Base-by-base conservation (phyloP, 163 green algal species). In the Volvox carteri region DNA sequence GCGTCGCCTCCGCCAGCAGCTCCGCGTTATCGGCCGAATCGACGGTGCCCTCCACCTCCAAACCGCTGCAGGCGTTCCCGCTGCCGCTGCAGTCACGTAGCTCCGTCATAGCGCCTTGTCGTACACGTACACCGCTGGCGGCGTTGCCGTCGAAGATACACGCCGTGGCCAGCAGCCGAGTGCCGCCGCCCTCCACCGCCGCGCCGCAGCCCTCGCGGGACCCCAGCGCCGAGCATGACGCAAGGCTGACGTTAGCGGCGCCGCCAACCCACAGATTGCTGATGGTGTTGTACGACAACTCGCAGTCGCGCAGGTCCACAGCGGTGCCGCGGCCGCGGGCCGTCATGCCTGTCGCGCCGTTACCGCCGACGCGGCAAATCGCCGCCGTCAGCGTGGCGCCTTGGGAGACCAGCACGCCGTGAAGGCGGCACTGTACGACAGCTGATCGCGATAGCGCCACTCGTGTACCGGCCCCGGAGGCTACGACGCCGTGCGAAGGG, bases 121-220 rank as follows among this genome's bases (percentile, higher is more conserved):
- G 67, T 73, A 80, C 81, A 44, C 14, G 33, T 50, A 81, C 83
- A 16, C 83, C 83, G 68, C 37, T 9, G 0, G 25, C 68, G 3
- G 12, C 37, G 39, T 88, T 88, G 67, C 48, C 68, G 68, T 88
- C 83, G 21, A 88, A 70, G 46, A 12, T 21, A 50, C 83, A 88
- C 19, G 7, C 28, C 83, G 77, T 48, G 23, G 83, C 67, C 83
- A 33, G 25, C 50, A 35, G 46, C 11, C 83, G 37, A 6, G 19
- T 73, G 48, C 68, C 83, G 3, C 33, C 37, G 48, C 83, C 83
- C 18, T 83, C 68, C 14, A 74, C 37, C 6, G 2, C n/a, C 50
- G 58, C 35, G 65, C 83, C 83, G 4, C 25, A 62, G 35, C 68
- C 83, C 18, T 65, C 48, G 2, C 12, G 14, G 11, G n/a, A 46